Evolutionary conservation across 2,329 filamentous ascomycete species (phyloP), one percentile per base, ranked within the genome.

Genomic region (Cercospora janseana): DNA sequence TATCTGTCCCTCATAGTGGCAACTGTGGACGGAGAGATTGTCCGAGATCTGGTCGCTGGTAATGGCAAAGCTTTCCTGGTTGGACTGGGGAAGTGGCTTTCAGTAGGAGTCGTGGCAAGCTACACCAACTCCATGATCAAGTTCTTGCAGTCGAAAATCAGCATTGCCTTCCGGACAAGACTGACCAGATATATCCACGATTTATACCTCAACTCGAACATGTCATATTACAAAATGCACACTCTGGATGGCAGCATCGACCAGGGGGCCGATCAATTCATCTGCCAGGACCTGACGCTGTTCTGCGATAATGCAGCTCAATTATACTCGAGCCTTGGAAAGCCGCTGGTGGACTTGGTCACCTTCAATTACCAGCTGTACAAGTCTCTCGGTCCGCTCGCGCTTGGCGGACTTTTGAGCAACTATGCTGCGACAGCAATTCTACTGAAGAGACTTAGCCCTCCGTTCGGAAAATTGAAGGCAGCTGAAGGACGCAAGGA

Each of bases 41-140:
- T 98, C 18, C 82, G 93, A 55, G 93, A 98, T 71, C 74, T 98
- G 18, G 92, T 98, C n/a, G 90, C 88, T 7, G 93, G 93, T 7
- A 91, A 96, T 63, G 92, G 92, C 13, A 90, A 84, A 62, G 79
- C 82, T 0, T 98, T 98, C 67, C 74, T 93, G 6, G 87, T 85
- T 82, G 93, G 93, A 4, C 86, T 98, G 38, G 69, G 85, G 41
- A 96, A 97, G 77, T 98, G 93, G 93, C 90, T 91, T 58, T 90
- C 92, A 3, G 85, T 98, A 27, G 93, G 93, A 32, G 88, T 87
- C 2, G 84, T 97, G 57, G 92, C 91, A 6, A 95, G 92, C 0
- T 98, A 98, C 66, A 96, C 92, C 43, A 98, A 98, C 69, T 90
- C 92, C 47, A 96, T 94, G 87, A 98, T 98, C 77, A 97, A 97